Conservation (phyloP, 257 asterid species). For the Avicennia marina region DNA sequence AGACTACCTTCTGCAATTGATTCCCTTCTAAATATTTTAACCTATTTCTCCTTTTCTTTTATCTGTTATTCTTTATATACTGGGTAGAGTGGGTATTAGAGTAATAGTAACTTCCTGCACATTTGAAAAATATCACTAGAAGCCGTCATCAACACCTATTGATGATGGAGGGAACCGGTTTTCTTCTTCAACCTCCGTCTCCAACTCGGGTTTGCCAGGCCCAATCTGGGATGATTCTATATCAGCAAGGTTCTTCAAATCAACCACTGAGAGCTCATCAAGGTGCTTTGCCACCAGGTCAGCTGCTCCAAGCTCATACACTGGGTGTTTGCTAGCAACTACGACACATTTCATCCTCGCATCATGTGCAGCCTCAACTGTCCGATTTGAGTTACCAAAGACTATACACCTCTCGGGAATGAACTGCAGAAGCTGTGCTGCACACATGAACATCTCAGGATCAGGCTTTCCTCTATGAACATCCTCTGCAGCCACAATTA, state of each 20-base stretch:
- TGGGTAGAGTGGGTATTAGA: constrained; percentile 22
- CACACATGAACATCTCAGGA: constrained; percentile 89
- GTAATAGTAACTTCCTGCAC: constrained; percentile 32
- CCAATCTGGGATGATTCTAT: constrained; percentile 62
- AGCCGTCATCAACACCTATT: constrained; percentile 55
- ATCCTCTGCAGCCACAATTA: constrained; percentile 79
- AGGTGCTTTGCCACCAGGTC: constrained; percentile 72
- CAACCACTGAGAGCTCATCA: constrained; percentile 82
- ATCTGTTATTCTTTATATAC: too few relatives aligned
- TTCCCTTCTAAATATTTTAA: neutral
- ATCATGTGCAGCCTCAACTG: constrained; percentile 97
- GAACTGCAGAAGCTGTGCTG: constrained; percentile 74
- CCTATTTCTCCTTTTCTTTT: constrained; percentile 19
- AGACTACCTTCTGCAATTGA: constrained; percentile 7
- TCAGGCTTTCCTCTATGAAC: constrained; percentile 93
- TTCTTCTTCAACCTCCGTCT: constrained; percentile 70
- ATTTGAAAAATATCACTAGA: constrained; percentile 45
- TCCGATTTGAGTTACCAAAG: constrained; percentile 84
- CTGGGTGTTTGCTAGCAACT: constrained; percentile 83
- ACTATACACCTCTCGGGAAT: constrained; percentile 87
- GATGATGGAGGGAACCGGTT: constrained; percentile 37
- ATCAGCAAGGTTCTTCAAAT: constrained; percentile 81
- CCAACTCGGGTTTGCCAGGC: constrained; percentile 63
- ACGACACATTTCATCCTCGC: constrained; percentile 94
- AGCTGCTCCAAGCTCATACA: constrained; percentile 90